A percentile compares a stretch with the other conserved stretches of the same genome.
Conservation (phyloP, 2,329 filamentous ascomycete genomes). For the Catunica adiposa region DNA sequence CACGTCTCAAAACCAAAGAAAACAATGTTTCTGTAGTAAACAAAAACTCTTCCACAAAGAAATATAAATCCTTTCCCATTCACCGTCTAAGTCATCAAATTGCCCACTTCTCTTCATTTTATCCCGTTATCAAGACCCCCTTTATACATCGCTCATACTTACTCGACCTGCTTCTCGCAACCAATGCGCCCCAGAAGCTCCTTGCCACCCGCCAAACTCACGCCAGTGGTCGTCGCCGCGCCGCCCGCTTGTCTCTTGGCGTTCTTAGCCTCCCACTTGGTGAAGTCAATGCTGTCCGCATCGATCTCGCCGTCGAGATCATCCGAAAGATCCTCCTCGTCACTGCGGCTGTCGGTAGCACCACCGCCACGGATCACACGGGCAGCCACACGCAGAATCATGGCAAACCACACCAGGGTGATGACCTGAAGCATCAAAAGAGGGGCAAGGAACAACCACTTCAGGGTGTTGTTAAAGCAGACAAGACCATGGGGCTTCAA, state of each 20-base stretch:
- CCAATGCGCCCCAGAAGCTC: slow-evolving; percentile 68
- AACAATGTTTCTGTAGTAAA: not conserved
- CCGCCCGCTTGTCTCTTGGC: slow-evolving; percentile 33
- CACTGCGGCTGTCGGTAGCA: slow-evolving; percentile 76
- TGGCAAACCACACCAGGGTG: slow-evolving; percentile 72
- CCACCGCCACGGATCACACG: slow-evolving; percentile 59
- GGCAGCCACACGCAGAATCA: slow-evolving; percentile 72
- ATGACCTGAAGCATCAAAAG: slow-evolving; percentile 66
- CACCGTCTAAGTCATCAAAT: not conserved
- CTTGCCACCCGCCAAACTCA: slow-evolving; percentile 59
- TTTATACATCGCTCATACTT: not conserved
- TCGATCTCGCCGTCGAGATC: slow-evolving; percentile 61
- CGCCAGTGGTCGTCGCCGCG: slow-evolving; percentile 33
- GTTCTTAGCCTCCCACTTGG: slow-evolving; percentile 42
- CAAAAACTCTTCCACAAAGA: not conserved
- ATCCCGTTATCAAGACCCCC: not conserved
- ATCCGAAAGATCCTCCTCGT: slow-evolving; percentile 62
- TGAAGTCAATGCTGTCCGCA: slow-evolving; percentile 52
- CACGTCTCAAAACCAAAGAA: not conserved
- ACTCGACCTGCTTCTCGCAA: slow-evolving; percentile 50
- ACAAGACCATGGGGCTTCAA: slow-evolving; percentile 54
- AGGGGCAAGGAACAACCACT: slow-evolving; percentile 59
- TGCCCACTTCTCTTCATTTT: not conserved
- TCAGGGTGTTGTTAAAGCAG: slow-evolving; percentile 62
- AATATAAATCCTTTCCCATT: not conserved